These are phyloP conservation scores for Candida silvicultrix DNA, from an alignment of 805 yeast species.

Conservation along the genomic window DNA sequence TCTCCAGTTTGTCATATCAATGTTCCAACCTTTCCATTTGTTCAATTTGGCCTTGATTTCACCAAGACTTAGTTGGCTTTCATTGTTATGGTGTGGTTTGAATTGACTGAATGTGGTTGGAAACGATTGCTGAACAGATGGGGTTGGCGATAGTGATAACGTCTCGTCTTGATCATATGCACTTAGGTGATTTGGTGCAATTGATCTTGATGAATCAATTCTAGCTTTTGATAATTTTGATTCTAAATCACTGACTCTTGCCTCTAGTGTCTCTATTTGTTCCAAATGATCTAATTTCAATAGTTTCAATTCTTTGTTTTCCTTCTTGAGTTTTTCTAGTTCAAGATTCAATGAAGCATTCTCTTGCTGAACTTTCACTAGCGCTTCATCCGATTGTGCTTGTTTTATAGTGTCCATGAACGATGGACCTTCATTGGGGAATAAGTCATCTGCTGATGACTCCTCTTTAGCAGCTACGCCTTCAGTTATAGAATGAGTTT, in stretches of 20 bases:
- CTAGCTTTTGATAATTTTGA: conserved; percentile 15
- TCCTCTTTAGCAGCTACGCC: background rate
- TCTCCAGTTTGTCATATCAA: conserved; percentile 83
- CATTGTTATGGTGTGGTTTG: conserved; percentile 11
- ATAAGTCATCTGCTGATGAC: conserved; percentile 1
- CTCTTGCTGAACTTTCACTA: conserved; percentile 27
- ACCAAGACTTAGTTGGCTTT: conserved; percentile 33
- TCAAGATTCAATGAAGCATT: conserved; percentile 27
- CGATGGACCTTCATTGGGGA: conserved; percentile 17
- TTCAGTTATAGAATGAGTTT: background rate
- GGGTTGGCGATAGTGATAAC: conserved; percentile 17
- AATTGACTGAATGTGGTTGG: conserved; percentile 12
- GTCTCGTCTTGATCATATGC: conserved; percentile 14
- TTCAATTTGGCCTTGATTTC: conserved; percentile 51
- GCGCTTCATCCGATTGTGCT: conserved; percentile 11
- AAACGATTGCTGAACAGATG: conserved; percentile 13
- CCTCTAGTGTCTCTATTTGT: conserved; percentile 24
- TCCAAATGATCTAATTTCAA: conserved; percentile 30
- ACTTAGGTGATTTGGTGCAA: conserved; percentile 17
- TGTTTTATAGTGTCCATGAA: conserved; percentile 21
- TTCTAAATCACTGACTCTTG: conserved; percentile 21
- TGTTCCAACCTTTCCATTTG: conserved; percentile 80
- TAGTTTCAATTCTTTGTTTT: conserved; percentile 30
- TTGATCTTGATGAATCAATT: conserved; percentile 17
- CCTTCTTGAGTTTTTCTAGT: conserved; percentile 27